Evolutionary conservation across 2,329 filamentous ascomycete species (phyloP).

Genomic region (Helotiales sp.): DNA sequence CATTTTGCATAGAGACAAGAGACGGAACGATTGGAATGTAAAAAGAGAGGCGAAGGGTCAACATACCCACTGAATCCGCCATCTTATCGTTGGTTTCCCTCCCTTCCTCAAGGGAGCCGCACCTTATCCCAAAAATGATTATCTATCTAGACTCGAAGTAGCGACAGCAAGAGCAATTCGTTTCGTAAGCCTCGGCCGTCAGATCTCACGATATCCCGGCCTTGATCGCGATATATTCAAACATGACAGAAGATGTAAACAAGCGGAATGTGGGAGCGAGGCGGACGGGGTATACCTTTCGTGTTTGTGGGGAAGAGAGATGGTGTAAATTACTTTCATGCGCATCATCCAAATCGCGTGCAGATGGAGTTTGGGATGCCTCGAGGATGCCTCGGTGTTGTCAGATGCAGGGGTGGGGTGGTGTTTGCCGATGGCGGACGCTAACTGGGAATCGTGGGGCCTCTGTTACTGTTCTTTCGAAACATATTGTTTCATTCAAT

Average conservation of each 20-base stretch:
- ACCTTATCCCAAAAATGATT: too few species aligned
- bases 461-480: neutral
- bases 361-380: constrained; percentile 3
- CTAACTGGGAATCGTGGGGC: neutral
- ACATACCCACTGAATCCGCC: constrained; percentile 54
- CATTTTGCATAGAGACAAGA: neutral
- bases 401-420: constrained; percentile 6
- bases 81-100: constrained; percentile 38
- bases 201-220: neutral
- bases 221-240: neutral
- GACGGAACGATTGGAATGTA: too few species aligned
- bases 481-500: neutral
- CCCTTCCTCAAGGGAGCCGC: neutral
- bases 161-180: too few species aligned
- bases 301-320: constrained; percentile 3
- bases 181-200: neutral
- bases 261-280: neutral
- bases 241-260: neutral
- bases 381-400: constrained; percentile 14
- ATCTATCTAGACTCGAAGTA: neutral
- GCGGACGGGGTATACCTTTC: neutral
- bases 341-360: constrained; percentile 21
- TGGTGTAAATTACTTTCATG: constrained; percentile 25
- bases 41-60: neutral
- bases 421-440: neutral